phyloP scores from a whole-genome alignment of 495 filamentous ascomycete species.

The Pseudoneurospora amorphoporcata region DNA sequence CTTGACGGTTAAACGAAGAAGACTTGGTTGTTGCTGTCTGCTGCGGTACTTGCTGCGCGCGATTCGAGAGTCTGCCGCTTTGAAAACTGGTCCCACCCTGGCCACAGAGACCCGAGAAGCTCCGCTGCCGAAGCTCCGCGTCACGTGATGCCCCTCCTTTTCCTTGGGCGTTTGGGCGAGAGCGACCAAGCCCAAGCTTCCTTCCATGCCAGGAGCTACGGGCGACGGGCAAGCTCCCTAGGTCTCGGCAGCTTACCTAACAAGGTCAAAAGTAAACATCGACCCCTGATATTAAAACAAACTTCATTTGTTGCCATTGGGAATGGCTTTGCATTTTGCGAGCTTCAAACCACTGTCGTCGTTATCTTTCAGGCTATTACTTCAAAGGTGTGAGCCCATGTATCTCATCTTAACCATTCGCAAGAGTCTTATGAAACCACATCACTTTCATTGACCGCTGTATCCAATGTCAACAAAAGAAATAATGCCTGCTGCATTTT shows the following conservation, averaged over 20 bases:
- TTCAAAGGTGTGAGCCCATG: background rate
- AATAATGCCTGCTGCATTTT: background rate
- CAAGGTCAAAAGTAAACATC: background rate
- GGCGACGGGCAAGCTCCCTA: background rate
- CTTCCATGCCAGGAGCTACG: background rate
- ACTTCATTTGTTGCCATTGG: background rate
- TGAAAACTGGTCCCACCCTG: slow-evolving; percentile 20
- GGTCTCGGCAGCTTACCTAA: background rate
- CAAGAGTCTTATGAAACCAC: background rate
- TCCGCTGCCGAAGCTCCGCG: slow-evolving; percentile 19
- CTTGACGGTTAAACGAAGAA: background rate
- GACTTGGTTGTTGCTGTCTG: background rate
- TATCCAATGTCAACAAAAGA: background rate
- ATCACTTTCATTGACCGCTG: background rate
- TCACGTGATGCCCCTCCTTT: slow-evolving; percentile 16
- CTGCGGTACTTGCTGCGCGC: background rate
- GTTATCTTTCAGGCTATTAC: background rate
- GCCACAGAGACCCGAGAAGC: slow-evolving; percentile 15
- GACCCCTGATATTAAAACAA: background rate
- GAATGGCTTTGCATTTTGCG: background rate
- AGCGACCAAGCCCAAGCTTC: background rate
- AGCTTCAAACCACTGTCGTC: background rate
- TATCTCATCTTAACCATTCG: background rate
- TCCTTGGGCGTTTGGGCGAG: background rate
- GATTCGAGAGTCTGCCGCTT: background rate